Percentiles rank a stretch among this genome's conserved stretches.
Conservation (phyloP, 2,329 filamentous ascomycete species). For the Thermomyces lanuginosus region DNA sequence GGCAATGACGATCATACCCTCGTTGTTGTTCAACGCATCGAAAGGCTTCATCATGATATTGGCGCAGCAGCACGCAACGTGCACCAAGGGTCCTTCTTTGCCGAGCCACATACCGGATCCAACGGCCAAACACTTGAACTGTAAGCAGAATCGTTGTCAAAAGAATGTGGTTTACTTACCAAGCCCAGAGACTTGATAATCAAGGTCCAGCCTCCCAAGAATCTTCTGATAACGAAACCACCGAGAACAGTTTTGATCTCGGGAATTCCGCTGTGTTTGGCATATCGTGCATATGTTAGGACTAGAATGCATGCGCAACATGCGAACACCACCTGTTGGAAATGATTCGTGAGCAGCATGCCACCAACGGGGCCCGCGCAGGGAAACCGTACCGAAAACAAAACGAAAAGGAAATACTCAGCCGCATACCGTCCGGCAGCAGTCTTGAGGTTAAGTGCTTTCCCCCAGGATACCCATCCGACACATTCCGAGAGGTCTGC, state of each 20-base stretch:
- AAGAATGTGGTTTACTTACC: constrained; percentile 32
- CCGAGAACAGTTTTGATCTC: constrained; percentile 95
- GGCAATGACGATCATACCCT: constrained; percentile 39
- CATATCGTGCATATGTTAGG: constrained; percentile 67
- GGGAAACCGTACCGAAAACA: constrained; percentile 53
- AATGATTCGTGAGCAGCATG: background rate
- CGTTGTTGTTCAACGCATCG: constrained; percentile 63
- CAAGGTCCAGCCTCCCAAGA: constrained; percentile 77
- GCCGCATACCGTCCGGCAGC: constrained; percentile 59
- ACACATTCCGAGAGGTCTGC: constrained; percentile 57
- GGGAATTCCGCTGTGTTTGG: constrained; percentile 87
- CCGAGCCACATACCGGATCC: constrained; percentile 92
- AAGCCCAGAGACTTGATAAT: constrained; percentile 77
- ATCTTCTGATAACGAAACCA: constrained; percentile 78
- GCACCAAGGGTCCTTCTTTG: constrained; percentile 87
- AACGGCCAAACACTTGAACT: constrained; percentile 63
- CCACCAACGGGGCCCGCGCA: background rate
- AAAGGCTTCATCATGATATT: constrained; percentile 89
- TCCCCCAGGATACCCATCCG: constrained; percentile 77
- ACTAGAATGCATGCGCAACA: constrained; percentile 63
- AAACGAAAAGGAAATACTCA: constrained; percentile 72
- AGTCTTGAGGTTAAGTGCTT: constrained; percentile 50
- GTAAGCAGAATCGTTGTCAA: constrained; percentile 9
- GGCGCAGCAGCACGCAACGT: constrained; percentile 92
- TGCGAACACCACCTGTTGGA: constrained; percentile 54